phyloP scores from a whole-genome alignment of 331 rosid species.

The Malus hybrid region DNA sequence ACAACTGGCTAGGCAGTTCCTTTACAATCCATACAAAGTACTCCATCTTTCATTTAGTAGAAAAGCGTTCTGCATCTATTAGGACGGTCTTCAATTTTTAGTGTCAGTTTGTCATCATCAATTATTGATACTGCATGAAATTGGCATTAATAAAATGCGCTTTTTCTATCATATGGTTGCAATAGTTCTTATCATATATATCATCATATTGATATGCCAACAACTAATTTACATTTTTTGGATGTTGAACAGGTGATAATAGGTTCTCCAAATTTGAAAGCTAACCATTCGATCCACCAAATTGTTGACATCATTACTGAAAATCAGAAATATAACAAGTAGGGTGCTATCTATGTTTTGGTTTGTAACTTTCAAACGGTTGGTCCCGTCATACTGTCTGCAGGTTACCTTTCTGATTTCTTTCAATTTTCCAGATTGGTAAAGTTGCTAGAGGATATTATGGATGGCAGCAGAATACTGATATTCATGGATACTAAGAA shows the following conservation, averaged over 20 bases:
- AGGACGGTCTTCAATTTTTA: neutral
- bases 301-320: slow-evolving; percentile 91
- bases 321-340: slow-evolving; percentile 96
- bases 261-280: slow-evolving; percentile 86
- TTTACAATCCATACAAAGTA: slow-evolving; percentile 91
- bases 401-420: slow-evolving; percentile 7
- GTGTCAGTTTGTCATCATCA: neutral
- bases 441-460: slow-evolving; percentile 89
- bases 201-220: neutral
- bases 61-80: neutral
- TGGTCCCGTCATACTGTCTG: slow-evolving; percentile 2
- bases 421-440: slow-evolving; percentile 59
- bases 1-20: slow-evolving; percentile 76
- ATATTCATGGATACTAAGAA: slow-evolving; percentile 98
- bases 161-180: neutral
- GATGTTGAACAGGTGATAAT: slow-evolving; percentile 63
- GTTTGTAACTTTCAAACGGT: slow-evolving; percentile 1
- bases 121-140: neutral
- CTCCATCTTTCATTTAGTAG: neutral
- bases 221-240: neutral
- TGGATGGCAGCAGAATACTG: slow-evolving; percentile 98
- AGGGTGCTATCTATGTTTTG: slow-evolving; percentile 15
- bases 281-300: slow-evolving; percentile 92
- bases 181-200: neutral
- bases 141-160: neutral